Percentiles rank a stretch among this genome's conserved stretches.
Conservation (phyloP, 2,329 filamentous ascomycete genomes). For the Amesomyces nigricolor region DNA sequence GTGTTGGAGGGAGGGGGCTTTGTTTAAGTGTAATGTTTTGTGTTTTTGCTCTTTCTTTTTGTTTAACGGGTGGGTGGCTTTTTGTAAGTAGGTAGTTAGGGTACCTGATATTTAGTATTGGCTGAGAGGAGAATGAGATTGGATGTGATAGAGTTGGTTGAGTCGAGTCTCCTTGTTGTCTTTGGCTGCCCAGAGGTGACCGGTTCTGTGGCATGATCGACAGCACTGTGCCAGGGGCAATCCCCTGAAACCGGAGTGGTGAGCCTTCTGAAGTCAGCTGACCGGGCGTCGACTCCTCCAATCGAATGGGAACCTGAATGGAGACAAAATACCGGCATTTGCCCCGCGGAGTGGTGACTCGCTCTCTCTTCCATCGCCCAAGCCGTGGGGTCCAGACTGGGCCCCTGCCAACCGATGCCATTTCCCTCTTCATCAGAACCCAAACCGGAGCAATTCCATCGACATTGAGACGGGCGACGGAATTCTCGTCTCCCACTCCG, state of each 20-base stretch:
- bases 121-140: too few relatives aligned
- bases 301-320: background rate
- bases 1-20: background rate
- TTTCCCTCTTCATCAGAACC: background rate
- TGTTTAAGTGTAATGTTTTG: background rate
- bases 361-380: slow-evolving; percentile 13
- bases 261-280: slow-evolving; percentile 7
- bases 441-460: background rate
- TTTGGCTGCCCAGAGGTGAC: too few relatives aligned
- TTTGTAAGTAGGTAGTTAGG: too few relatives aligned
- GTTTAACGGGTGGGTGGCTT: too few relatives aligned
- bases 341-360: slow-evolving; percentile 23
- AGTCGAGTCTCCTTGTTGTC: too few relatives aligned
- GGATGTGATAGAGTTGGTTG: too few relatives aligned
- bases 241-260: background rate
- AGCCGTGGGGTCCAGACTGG: slow-evolving; percentile 24
- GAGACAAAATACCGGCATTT: slow-evolving; percentile 12
- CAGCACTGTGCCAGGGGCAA: too few relatives aligned
- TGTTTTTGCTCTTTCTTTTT: background rate
- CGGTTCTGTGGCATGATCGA: too few relatives aligned
- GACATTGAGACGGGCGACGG: background rate
- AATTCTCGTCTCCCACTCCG: background rate
- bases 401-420: slow-evolving; percentile 18
- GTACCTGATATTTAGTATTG: too few relatives aligned
- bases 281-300: background rate